phyloP scores from a whole-genome alignment of 257 asterid genomes.

The Gentiana dahurica region DNA sequence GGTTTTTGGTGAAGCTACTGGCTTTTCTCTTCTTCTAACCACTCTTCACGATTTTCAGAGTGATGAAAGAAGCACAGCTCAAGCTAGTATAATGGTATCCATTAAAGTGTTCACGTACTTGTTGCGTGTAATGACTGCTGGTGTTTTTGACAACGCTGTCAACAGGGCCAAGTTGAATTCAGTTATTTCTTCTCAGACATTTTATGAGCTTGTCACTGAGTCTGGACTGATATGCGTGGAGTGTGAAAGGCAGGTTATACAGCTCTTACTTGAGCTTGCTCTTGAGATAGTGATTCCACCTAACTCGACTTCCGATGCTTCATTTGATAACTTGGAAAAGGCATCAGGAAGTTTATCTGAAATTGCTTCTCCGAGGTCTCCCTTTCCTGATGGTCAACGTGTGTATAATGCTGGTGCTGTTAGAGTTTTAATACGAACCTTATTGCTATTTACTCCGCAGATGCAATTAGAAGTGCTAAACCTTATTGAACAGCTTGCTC shows the following conservation, averaged over 20 bases:
- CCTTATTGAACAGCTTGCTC: conserved; percentile 78
- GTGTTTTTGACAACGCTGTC: conserved; percentile 70
- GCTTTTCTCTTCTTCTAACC: conserved; percentile 86
- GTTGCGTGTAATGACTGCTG: conserved; percentile 81
- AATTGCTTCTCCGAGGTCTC: conserved; percentile 56
- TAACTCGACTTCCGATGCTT: conserved; percentile 45
- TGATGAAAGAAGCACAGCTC: conserved; percentile 42
- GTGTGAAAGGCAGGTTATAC: conserved; percentile 87
- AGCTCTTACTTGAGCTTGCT: conserved; percentile 84
- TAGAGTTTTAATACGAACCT: conserved; percentile 73
- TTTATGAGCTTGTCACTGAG: conserved; percentile 80
- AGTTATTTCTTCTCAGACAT: conserved; percentile 65
- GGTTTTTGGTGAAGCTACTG: conserved; percentile 98
- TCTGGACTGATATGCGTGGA: conserved; percentile 85
- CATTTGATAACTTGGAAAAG: conserved; percentile 29
- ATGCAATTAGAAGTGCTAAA: conserved; percentile 85
- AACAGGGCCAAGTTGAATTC: conserved; percentile 72
- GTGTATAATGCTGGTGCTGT: conserved; percentile 90
- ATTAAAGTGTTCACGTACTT: conserved; percentile 71
- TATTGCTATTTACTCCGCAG: conserved; percentile 82
- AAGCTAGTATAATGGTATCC: conserved; percentile 24
- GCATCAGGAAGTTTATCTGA: conserved; percentile 54
- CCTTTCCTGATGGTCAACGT: conserved; percentile 60
- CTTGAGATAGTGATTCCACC: conserved; percentile 90
- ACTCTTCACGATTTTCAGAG: conserved; percentile 79